Percentiles rank a stretch among this genome's conserved stretches.
Conservation (phyloP, 371 early-diverging fungal genomes). For the Smittium mucronatum region DNA sequence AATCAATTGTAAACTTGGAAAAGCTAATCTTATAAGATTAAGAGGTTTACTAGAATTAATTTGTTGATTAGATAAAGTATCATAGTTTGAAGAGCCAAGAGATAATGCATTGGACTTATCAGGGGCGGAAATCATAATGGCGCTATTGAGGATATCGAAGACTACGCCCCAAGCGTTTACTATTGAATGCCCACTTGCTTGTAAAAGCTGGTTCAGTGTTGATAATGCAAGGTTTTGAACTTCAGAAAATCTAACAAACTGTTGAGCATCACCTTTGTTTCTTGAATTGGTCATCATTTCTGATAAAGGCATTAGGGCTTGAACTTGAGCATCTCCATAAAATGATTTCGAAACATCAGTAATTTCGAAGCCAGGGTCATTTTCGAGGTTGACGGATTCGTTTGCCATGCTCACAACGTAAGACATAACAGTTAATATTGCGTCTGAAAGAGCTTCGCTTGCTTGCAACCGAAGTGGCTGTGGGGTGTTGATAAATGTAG, state of each 20-base stretch:
- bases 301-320: constrained; percentile 23
- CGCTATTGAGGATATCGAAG: constrained; percentile 70
- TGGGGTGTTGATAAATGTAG: constrained; percentile 46
- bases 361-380: not conserved
- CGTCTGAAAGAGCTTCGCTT: constrained; percentile 66
- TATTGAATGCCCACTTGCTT: constrained; percentile 81
- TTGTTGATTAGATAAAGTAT: not conserved
- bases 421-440: constrained; percentile 57
- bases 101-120: constrained; percentile 13
- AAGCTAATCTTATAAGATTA: constrained; percentile 64
- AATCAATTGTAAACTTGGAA: constrained; percentile 87
- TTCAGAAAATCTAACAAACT: constrained; percentile 31
- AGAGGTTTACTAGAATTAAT: not conserved
- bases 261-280: not conserved
- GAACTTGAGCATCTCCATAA: constrained; percentile 21
- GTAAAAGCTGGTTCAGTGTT: constrained; percentile 75
- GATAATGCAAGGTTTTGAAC: constrained; percentile 77
- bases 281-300: constrained; percentile 19
- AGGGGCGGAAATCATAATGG: constrained; percentile 17
- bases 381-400: not conserved
- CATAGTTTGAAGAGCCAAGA: constrained; percentile 9
- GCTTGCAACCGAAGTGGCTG: constrained; percentile 59
- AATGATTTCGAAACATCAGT: not conserved
- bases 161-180: constrained; percentile 74
- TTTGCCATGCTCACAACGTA: constrained; percentile 13